Evolutionary conservation across 1,284 basidiomycete genomes (phyloP), one percentile per base, ranked within the genome.

Genomic region (Lignosus rhinocerotis): DNA sequence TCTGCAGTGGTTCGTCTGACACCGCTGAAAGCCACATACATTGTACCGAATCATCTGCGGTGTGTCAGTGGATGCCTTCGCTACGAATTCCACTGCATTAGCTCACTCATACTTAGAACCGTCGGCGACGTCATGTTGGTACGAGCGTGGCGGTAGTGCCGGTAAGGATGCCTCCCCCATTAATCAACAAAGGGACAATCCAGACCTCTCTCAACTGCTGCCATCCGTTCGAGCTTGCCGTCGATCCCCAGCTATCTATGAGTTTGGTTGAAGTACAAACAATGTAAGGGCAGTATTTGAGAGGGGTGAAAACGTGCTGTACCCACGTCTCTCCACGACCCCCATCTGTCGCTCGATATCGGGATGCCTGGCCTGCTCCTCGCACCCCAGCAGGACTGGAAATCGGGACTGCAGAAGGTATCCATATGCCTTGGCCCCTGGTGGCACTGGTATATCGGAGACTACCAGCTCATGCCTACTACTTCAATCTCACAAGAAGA

Each of bases 401-500:
- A 55, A 30, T 41, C 14, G 10, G 41, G 39, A 10, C 36, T 12
- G 42, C 30, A 63, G 38, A 58, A 56, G 55, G 41, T 67, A 14
- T 55, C 69, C 6, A 59, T 69, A 9, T 36, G 62, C 6, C 32
- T 62, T 7, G 19, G 53, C 2, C 32, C 47, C 6, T 33, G 25
- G 0, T 12, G 55, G n/a, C 66, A 51, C 41, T 55, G 48, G 45
- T 70, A 70, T 51, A 33, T 69, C 30, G 69, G 69, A 2, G 62
- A 67, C 25, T 70, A 69, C 38, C 50, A 53, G 41, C 32, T 65
- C 19, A 34, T 43, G 2, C 36, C 14, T 9, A 39, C 53, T 8
- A 34, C 45, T 6, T 42, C 66, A 7, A 41, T 70, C 10, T 53
- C 63, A 2, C 17, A 6, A 32, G 59, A 60, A 12, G 68, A 70